Evolutionary conservation across 2,329 filamentous ascomycete genomes (phyloP), one percentile per base, ranked within the genome.

Genomic region (Zopfia rhizophila): DNA sequence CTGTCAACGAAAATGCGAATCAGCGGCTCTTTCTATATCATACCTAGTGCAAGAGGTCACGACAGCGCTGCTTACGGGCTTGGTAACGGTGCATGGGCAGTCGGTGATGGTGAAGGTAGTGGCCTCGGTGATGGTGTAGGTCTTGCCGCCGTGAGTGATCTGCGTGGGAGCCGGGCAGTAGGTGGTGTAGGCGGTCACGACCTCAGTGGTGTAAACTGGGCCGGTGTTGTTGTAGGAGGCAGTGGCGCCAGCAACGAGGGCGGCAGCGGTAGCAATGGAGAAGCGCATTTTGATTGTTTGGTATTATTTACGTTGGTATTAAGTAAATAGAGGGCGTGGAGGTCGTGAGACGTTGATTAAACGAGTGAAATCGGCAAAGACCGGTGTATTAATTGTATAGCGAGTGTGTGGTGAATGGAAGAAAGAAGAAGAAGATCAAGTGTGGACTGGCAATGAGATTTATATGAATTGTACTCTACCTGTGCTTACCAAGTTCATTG

Each of bases 361-460:
- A 72, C 66, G 70, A 73, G 58, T 73, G 71, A 62, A 68, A 66
- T 71, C 67, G 70, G 69, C 56, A 65, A 65, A 58, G 37, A 71
- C 68, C 66, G 66, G 61, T 58, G 61, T 63, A 65, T 65, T 66
- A 68, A 35, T 32, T 57, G 49, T 58, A 62, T 53, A 68, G 59
- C 59, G 67, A 71, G 55, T 68, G 66, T 66, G 68, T 68, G 70
- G 66, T 65, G 63, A 62, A n/a, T n/a, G 46, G 61, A 66, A 60
- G 54, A 48, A 52, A 39, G 50, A 48, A 24, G 11, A 32, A 36
- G 24, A 38, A 21, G 19, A 32, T 39, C 19, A 25, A 37, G 32
- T n/a, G n/a, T n/a, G 45, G 46, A 42, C 49, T 52, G 58, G 51
- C 41, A 51, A 54, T 54, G 56, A 55, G 55, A 57, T 66, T 71